Conservation (phyloP, 192 early-diverging fungal genomes). For the Coemansia sp. region DNA sequence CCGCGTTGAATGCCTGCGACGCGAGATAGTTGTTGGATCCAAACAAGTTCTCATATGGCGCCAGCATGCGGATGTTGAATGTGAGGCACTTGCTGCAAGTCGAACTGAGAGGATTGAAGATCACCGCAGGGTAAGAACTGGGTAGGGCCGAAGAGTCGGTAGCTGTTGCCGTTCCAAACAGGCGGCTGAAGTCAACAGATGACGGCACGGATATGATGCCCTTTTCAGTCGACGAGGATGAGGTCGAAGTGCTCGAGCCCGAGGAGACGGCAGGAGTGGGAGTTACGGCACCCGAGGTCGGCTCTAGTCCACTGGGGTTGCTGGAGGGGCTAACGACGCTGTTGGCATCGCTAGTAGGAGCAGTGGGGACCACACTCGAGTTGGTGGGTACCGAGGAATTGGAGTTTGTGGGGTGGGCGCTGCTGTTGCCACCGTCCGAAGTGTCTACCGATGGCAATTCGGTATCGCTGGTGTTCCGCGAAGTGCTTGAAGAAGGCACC, state of each 20-base stretch:
- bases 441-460: background rate
- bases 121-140: conserved; percentile 28
- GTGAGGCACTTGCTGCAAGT: conserved; percentile 51
- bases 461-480: background rate
- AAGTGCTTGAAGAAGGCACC: background rate
- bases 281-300: background rate
- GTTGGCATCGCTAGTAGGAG: conserved; percentile 1
- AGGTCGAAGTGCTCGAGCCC: conserved; percentile 2
- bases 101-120: conserved; percentile 36
- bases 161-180: conserved; percentile 26
- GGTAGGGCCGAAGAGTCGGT: background rate
- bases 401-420: background rate
- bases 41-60: conserved; percentile 53
- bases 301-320: background rate
- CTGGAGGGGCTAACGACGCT: background rate
- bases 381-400: background rate
- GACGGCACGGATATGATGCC: conserved; percentile 38
- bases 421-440: background rate
- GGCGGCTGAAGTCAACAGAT: conserved; percentile 48
- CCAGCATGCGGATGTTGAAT: conserved; percentile 47
- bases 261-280: background rate
- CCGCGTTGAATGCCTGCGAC: conserved; percentile 44
- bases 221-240: conserved; percentile 25
- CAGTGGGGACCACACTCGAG: background rate
- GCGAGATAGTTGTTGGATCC: conserved; percentile 53